Conservation (phyloP, 2,329 filamentous ascomycete species). For the Fusarium verticillioides region DNA sequence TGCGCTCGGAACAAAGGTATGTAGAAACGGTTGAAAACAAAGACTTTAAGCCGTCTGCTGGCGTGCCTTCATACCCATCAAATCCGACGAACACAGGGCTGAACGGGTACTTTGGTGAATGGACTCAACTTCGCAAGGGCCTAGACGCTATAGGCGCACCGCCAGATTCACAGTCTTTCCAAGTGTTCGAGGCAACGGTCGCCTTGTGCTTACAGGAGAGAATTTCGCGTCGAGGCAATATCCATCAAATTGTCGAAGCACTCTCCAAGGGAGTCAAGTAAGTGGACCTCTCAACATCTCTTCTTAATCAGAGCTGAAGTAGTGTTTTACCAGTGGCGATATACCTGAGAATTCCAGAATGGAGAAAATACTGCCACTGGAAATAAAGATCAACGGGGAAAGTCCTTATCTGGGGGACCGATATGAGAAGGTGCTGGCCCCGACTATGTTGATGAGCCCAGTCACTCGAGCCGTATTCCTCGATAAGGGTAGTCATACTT, state of each 20-base stretch:
- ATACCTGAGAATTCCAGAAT: not conserved
- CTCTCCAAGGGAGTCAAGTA: not conserved
- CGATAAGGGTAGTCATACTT: not conserved
- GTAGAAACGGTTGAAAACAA: not conserved
- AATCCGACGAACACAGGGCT: not conserved
- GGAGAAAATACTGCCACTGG: not conserved
- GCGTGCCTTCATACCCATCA: not conserved
- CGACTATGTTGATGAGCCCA: not conserved
- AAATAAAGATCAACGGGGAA: not conserved
- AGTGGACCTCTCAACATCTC: not conserved
- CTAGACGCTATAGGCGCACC: not conserved
- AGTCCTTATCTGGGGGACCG: not conserved
- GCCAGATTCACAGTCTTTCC: not conserved
- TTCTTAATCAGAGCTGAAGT: not conserved
- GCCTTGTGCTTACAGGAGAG: constrained; percentile 1
- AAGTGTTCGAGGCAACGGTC: not conserved
- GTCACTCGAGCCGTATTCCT: not conserved
- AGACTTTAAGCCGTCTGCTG: not conserved
- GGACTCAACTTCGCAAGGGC: not conserved
- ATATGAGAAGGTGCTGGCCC: not conserved
- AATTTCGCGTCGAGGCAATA: not conserved
- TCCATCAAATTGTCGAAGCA: not conserved
- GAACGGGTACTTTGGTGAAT: not conserved
- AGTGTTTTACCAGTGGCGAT: not conserved
- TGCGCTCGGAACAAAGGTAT: not conserved